Base-by-base conservation (phyloP, 192 early-diverging fungal genomes). In the Entophlyctis luteolus region DNA sequence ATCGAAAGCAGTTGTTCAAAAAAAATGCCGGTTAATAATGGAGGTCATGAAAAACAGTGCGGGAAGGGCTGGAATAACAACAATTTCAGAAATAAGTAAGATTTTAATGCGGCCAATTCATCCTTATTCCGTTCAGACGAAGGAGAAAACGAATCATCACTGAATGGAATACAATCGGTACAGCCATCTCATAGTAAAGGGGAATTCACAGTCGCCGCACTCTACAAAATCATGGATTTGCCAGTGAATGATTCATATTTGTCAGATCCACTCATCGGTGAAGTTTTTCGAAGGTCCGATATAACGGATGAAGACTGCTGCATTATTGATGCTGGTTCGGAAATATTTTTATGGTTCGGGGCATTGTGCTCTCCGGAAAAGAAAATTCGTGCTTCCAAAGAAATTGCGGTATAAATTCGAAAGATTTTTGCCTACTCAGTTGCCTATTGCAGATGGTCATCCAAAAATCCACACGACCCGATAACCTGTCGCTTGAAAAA, bases 291-390 rank as follows among this genome's bases (percentile, higher is more conserved):
- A n/a, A n/a, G n/a, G n/a, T n/a, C n/a, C n/a, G n/a, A n/a, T n/a
- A n/a, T n/a, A n/a, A n/a, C n/a, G n/a, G n/a, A n/a, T n/a, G 65
- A 72, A 33, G 63, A 58, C n/a, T 80, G 75, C 47, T 80, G 71
- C 55, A 60, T 84, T 0, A 57, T 84, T 29, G 82, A 84, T 63
- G 73, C 62, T 18, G 79, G 77, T 10, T 58, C 70, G 16, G 77
- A 82, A 37, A 45, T 84, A 33, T 82, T 73, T 48, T 46, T 84
- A 28, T 84, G 82, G 82, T 75, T 81, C 20, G 82, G 82, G 16
- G 73, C 65, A 33, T 48, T 52, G 5, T 53, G 77, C 4, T 25
- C 36, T 20, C 0, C 60, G 1, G 49, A 48, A 2, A 29, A 71
- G 25, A 70, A 75, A 46, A 33, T 5, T 8, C 38, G 29, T 8